phyloP scores from a whole-genome alignment of 164 flowering plant species.

The Nymphaea thermarum region DNA sequence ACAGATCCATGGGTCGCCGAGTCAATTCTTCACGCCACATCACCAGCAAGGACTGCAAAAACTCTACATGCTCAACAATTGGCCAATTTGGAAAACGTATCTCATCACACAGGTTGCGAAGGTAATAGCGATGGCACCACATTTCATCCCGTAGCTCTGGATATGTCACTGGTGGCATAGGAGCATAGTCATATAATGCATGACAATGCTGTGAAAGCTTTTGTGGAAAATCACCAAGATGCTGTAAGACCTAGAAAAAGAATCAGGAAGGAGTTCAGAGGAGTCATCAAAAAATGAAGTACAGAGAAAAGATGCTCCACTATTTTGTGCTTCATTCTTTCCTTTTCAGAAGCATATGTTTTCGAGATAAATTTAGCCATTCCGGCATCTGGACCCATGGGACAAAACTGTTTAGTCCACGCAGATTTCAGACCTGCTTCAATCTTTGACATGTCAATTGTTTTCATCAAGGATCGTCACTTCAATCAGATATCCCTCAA shows the following conservation, averaged over 20 bases:
- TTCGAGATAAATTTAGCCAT: too few relatives aligned
- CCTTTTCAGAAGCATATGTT: too few relatives aligned
- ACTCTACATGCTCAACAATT: conserved; percentile 98
- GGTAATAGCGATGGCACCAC: conserved; percentile 99
- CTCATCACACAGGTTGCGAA: conserved; percentile 92
- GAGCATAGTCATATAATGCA: conserved; percentile 94
- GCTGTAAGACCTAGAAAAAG: conserved; percentile 74
- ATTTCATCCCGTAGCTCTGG: conserved; percentile 97
- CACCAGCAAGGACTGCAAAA: conserved; percentile 81
- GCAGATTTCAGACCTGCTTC: too few relatives aligned
- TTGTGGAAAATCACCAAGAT: conserved; percentile 98
- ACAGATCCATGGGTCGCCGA: conserved; percentile 97
- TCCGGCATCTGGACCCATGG: too few relatives aligned
- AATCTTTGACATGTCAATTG: too few relatives aligned
- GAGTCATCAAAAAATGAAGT: not conserved
- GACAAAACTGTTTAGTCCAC: too few relatives aligned
- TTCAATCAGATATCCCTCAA: too few relatives aligned
- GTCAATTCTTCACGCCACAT: conserved; percentile 99
- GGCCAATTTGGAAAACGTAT: conserved; percentile 97
- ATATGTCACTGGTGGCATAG: conserved; percentile 99
- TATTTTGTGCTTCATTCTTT: too few relatives aligned
- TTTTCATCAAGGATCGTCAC: too few relatives aligned
- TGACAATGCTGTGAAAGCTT: conserved; percentile 95
- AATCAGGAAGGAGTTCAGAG: not conserved
- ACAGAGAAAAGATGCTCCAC: too few relatives aligned